Base-by-base conservation (phyloP, 1,284 basidiomycete species). In the Ceratobasidium sp. region DNA sequence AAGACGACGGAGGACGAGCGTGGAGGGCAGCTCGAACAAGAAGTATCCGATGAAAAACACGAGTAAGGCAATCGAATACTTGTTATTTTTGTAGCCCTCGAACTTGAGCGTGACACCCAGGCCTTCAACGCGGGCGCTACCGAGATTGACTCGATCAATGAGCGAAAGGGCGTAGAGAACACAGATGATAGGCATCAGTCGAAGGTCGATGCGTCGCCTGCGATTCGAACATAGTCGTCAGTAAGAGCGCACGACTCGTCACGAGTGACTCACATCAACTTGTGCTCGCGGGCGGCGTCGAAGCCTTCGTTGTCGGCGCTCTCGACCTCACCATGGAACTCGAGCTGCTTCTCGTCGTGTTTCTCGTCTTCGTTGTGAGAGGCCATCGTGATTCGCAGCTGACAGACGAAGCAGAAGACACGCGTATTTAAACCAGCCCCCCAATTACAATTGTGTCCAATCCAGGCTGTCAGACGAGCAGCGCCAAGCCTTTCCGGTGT, bases 41-140 rank as follows among this genome's bases (percentile, higher is more conserved):
- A 75, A 59, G 48, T 71, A 80, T n/a, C 80, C 78, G 28, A 80
- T 73, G 74, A 80, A 81, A 76, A 81, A 80, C 16, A 80, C 72
- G n/a, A 80, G 71, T 0, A 78, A 76, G 58, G 77, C 76, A 71
- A 81, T 77, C 23, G 78, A 77, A 75, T 81, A 82, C 36, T 80
- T 78, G 50, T 81, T 79, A 26, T 53, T 60, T 50, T 61, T 61
- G 58, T 32, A 62, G 21, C 57, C 48, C 23, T 62, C 58, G 57
- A 55, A 61, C 12, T 80, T 81, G 28, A 81, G 69, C 14, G 72
- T 74, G 0, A 79, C 72, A n/a, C 76, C 16, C 3, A 81, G 75
- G 16, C 76, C 78, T 5, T 32, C 78, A 58, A 78, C 77, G 48
- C 80, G 79, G 1, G 79, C 79, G 14, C 79, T 75, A 0, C 76